Conservation (phyloP, 2,329 filamentous ascomycete species). For the Colletotrichum lupini region DNA sequence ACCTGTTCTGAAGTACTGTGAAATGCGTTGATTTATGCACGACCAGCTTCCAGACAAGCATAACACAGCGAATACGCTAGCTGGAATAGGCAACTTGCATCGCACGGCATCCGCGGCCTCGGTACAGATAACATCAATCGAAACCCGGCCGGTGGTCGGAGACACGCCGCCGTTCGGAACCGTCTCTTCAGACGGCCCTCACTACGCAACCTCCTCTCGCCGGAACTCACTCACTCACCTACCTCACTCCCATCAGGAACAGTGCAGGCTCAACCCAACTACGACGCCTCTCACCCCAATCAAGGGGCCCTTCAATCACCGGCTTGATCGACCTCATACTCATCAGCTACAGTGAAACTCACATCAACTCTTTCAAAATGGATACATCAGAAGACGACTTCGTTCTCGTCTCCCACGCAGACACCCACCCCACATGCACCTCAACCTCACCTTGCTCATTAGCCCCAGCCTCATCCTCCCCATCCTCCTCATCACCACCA, state of each 20-base stretch:
- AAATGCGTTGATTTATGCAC: not conserved
- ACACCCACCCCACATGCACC: not conserved
- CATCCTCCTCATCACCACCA: not conserved
- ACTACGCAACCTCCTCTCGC: not conserved
- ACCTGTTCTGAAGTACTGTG: too few species aligned
- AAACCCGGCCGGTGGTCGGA: constrained; percentile 31
- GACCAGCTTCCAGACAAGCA: not conserved
- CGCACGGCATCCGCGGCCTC: not conserved
- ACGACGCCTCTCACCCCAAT: not conserved
- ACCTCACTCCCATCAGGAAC: not conserved
- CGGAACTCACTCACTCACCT: not conserved
- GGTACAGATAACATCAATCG: constrained; percentile 15
- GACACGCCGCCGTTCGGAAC: constrained; percentile 23
- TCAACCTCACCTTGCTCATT: too few species aligned
- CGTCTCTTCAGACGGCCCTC: not conserved
- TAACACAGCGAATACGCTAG: constrained; percentile 9
- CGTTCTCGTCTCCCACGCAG: constrained; percentile 26
- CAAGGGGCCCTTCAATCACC: not conserved
- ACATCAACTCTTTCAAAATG: not conserved
- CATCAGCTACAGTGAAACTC: not conserved
- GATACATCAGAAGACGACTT: not conserved
- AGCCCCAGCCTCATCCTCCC: too few species aligned
- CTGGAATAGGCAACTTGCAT: constrained; percentile 7
- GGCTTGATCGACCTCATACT: not conserved
- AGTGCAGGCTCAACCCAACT: not conserved